A percentile compares a stretch with the other conserved stretches of the same genome.
phyloP scores from a whole-genome alignment of 495 filamentous ascomycete species.

The Neurospora sp. region DNA sequence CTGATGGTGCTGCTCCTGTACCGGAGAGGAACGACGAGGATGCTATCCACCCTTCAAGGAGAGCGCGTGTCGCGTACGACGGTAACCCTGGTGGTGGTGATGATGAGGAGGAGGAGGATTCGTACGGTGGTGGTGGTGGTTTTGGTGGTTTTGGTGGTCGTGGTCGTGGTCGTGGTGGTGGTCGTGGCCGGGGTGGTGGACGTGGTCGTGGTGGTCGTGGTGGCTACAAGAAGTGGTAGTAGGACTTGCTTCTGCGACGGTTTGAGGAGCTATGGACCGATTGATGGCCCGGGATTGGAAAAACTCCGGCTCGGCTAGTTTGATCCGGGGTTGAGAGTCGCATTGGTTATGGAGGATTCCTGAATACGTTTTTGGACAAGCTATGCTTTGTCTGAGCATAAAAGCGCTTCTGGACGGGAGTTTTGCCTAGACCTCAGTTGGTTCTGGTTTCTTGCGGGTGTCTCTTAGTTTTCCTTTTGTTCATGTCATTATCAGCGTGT shows the following conservation, averaged over 20 bases:
- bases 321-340: not conserved
- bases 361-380: too few species aligned
- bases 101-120: not conserved
- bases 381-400: not conserved
- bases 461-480: not conserved
- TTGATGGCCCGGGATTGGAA: not conserved
- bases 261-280: not conserved
- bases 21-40: slow-evolving; percentile 10
- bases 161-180: not conserved
- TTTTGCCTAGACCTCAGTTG: not conserved
- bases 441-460: not conserved
- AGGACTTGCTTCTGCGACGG: not conserved
- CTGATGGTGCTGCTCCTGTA: slow-evolving; percentile 3
- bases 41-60: slow-evolving; percentile 22
- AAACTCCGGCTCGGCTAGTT: not conserved
- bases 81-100: slow-evolving; percentile 1
- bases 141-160: not conserved
- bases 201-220: not conserved
- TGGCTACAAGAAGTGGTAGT: not conserved
- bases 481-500: not conserved
- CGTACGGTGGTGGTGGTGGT: not conserved
- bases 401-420: not conserved
- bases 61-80: slow-evolving; percentile 12
- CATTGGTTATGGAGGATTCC: not conserved
- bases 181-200: slow-evolving; percentile 8